Conservation (phyloP, 163 green algal species). For the Prototheca cutis region DNA sequence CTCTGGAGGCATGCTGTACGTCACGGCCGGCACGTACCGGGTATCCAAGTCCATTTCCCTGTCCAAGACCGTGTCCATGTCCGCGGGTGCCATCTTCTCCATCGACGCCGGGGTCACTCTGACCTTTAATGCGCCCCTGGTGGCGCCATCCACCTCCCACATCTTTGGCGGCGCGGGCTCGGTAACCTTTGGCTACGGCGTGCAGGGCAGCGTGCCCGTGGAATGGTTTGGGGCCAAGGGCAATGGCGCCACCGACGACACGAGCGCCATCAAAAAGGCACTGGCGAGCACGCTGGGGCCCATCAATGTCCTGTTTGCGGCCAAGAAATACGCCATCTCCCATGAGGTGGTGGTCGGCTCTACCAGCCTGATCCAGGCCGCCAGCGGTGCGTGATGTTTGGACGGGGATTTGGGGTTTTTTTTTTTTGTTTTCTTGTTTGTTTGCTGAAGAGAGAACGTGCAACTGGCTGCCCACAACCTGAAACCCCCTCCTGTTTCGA, state of each 20-base stretch:
- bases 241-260: conserved; percentile 4
- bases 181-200: neutral
- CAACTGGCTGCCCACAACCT: neutral
- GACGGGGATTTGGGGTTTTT: neutral
- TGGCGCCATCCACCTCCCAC: neutral
- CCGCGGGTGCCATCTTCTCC: neutral
- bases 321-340: neutral
- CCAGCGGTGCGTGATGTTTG: neutral
- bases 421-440: neutral
- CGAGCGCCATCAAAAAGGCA: neutral
- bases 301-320: neutral
- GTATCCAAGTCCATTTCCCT: neutral
- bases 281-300: neutral
- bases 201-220: neutral
- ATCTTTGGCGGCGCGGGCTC: neutral
- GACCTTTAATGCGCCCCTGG: neutral
- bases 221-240: conserved; percentile 9
- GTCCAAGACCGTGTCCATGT: neutral
- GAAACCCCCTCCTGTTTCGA: neutral
- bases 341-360: neutral
- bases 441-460: neutral
- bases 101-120: neutral
- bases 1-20: neutral
- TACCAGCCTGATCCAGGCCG: neutral
- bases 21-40: conserved; percentile 1